Conservation (phyloP, 768 basidiomycete species). For the Phylloporus arenicola region DNA sequence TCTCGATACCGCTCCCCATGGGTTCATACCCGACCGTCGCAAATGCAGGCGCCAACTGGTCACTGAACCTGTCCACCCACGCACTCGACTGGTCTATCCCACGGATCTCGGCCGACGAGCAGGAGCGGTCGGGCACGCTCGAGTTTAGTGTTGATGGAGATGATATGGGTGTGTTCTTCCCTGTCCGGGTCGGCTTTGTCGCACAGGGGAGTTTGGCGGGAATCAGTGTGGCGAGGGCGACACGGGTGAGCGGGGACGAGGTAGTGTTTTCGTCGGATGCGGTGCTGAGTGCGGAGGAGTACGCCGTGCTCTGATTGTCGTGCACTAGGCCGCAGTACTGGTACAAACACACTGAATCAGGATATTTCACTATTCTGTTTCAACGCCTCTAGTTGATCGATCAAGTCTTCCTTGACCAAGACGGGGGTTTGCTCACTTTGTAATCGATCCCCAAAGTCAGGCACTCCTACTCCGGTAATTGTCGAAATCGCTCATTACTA, state of each 20-base stretch:
- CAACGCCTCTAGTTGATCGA: too few species aligned
- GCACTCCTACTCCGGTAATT: too few species aligned
- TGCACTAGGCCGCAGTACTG: not conserved
- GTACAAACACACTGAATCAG: too few species aligned
- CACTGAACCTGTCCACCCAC: conserved; percentile 73
- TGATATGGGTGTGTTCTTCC: conserved; percentile 85
- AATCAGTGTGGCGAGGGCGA: conserved; percentile 56
- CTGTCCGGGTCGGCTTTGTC: conserved; percentile 78
- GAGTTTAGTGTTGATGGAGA: conserved; percentile 88
- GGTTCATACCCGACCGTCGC: conserved; percentile 85
- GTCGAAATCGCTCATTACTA: too few species aligned
- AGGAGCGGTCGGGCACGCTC: conserved; percentile 65
- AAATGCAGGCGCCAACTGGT: conserved; percentile 64
- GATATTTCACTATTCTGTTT: too few species aligned
- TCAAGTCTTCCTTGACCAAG: too few species aligned
- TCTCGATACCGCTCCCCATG: conserved; percentile 86
- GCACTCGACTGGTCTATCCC: conserved; percentile 84
- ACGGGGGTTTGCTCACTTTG: too few species aligned
- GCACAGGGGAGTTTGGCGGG: conserved; percentile 79
- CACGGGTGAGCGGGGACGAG: conserved; percentile 47
- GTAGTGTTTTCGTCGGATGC: conserved; percentile 53
- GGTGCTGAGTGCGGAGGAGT: conserved; percentile 50
- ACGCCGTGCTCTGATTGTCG: conserved; percentile 42
- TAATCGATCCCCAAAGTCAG: too few species aligned
- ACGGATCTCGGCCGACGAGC: conserved; percentile 51